These are phyloP conservation scores for Fusarium graminum DNA, from an alignment of 2,329 filamentous ascomycete genomes.

Conservation along the genomic window DNA sequence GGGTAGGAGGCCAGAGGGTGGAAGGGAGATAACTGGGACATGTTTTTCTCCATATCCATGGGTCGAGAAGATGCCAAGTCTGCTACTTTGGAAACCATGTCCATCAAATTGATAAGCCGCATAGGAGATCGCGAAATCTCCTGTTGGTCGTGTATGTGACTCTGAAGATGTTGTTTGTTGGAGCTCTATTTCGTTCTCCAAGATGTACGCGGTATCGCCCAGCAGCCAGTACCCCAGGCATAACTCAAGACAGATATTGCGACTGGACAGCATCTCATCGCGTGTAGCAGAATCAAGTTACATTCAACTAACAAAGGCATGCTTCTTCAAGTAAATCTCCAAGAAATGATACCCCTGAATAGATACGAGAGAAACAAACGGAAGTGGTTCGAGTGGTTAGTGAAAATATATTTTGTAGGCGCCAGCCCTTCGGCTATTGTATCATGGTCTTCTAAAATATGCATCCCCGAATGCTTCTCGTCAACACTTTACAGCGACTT, in stretches of 20 bases:
- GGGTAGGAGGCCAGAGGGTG: too few species aligned
- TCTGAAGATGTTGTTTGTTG: too few species aligned
- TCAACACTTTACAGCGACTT: constrained; percentile 75
- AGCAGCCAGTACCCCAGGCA: too few species aligned
- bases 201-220: too few species aligned
- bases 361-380: background rate
- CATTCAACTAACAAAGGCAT: background rate
- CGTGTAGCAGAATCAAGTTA: background rate
- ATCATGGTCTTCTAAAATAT: constrained; percentile 44
- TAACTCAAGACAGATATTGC: background rate
- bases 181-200: too few species aligned
- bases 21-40: too few species aligned
- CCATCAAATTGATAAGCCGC: too few species aligned
- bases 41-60: too few species aligned
- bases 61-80: too few species aligned
- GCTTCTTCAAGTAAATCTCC: background rate
- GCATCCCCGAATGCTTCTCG: constrained; percentile 5
- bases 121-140: too few species aligned
- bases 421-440: constrained; percentile 33
- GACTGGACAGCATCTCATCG: background rate
- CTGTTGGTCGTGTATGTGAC: too few species aligned
- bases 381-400: constrained; percentile 10
- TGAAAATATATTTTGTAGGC: constrained; percentile 39
- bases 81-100: too few species aligned
- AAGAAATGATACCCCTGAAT: background rate